Percentiles rank a stretch among this genome's conserved stretches.
These are phyloP conservation scores for Malassezia caprae DNA, from an alignment of 1,284 basidiomycete species.

Conservation along the genomic window DNA sequence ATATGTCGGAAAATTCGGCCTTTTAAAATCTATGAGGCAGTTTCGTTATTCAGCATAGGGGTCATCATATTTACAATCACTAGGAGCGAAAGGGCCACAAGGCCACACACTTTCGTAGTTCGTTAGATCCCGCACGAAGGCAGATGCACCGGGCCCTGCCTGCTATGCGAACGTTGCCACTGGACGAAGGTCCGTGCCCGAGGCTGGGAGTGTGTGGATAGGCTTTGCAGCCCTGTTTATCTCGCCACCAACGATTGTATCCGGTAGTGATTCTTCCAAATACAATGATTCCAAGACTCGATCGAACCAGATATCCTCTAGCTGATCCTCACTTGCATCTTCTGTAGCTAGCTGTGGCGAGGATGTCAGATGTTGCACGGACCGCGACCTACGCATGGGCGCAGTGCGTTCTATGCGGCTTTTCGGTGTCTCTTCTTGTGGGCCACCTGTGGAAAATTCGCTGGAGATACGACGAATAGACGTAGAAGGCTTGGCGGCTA, in stretches of 20 bases:
- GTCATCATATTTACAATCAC: neutral
- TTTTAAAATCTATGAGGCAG: neutral
- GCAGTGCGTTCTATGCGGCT: neutral
- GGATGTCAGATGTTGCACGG: neutral
- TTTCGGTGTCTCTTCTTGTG: neutral
- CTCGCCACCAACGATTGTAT: neutral
- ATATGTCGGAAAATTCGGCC: neutral
- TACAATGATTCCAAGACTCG: conserved; percentile 6
- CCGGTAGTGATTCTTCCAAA: neutral
- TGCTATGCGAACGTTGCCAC: neutral
- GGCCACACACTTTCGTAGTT: neutral
- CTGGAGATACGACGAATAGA: neutral
- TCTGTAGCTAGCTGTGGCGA: neutral
- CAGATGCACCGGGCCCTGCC: neutral
- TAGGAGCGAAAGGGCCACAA: neutral
- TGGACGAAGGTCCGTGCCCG: neutral
- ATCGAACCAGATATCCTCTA: conserved; percentile 16
- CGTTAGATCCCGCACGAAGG: neutral
- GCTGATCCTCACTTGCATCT: neutral
- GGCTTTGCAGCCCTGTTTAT: neutral
- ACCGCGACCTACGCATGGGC: neutral
- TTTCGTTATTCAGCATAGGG: neutral
- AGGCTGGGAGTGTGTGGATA: neutral
- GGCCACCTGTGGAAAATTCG: neutral
- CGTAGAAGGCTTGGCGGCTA: neutral